Evolutionary conservation across 2,329 filamentous ascomycete species (phyloP).

Genomic region (Leptographium procerum): DNA sequence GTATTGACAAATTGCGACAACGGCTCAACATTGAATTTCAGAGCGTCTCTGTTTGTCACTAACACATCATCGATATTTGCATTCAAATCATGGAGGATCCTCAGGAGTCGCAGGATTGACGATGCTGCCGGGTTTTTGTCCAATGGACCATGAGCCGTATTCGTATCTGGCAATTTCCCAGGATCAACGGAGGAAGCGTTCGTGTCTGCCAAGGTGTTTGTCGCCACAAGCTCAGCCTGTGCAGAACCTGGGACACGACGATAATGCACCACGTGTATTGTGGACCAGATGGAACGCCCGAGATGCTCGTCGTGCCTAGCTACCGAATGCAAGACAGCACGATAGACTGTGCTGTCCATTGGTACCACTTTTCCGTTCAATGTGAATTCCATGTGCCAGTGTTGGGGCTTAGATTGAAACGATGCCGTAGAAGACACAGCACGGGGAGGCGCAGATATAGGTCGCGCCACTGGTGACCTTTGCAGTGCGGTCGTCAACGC

Average conservation of each 20-base stretch:
- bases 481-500: conserved; percentile 29
- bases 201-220: conserved; percentile 22
- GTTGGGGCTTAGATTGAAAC: conserved; percentile 67
- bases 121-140: conserved; percentile 75
- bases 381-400: conserved; percentile 97
- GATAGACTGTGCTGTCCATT: conserved; percentile 91
- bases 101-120: conserved; percentile 76
- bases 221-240: conserved; percentile 56
- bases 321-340: conserved; percentile 65
- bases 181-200: conserved; percentile 25
- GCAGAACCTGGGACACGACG: conserved; percentile 75
- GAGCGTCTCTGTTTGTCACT: conserved; percentile 59
- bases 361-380: conserved; percentile 73
- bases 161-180: not conserved
- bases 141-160: conserved; percentile 59
- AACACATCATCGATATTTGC: conserved; percentile 87
- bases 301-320: conserved; percentile 48
- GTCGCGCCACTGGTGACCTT: conserved; percentile 32
- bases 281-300: conserved; percentile 76
- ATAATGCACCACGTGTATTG: conserved; percentile 85
- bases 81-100: conserved; percentile 86
- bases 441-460: conserved; percentile 46
- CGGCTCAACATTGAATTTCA: conserved; percentile 68
- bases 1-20: conserved; percentile 95
- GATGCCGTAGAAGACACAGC: conserved; percentile 77